Percentiles rank a stretch among this genome's conserved stretches.
phyloP scores from a whole-genome alignment of 2,329 filamentous ascomycete species.

The Sporothrix pallida region DNA sequence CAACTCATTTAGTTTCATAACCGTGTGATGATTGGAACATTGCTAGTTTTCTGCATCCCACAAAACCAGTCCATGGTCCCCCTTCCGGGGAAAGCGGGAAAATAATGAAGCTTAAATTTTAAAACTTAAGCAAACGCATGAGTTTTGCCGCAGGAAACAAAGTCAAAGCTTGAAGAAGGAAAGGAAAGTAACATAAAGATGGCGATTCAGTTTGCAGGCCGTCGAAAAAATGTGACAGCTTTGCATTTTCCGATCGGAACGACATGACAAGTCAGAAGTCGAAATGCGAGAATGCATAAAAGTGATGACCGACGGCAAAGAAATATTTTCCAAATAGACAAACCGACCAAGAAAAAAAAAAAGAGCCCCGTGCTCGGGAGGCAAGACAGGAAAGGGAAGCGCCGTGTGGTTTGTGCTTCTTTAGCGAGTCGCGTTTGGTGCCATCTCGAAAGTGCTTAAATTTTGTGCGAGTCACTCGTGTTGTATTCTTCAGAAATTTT shows the following conservation, averaged over 20 bases:
- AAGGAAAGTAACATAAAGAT: neutral
- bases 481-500: neutral
- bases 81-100: neutral
- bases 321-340: neutral
- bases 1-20: neutral
- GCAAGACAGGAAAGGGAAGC: neutral
- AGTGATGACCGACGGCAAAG: neutral
- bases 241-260: neutral
- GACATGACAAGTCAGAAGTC: constrained; percentile 4
- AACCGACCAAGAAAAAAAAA: neutral
- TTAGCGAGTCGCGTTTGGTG: constrained; percentile 6
- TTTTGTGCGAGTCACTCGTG: neutral
- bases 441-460: neutral
- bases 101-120: neutral
- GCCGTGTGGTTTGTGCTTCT: neutral
- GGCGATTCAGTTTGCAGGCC: neutral
- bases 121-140: neutral
- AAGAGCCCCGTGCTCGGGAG: neutral
- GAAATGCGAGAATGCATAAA: no score
- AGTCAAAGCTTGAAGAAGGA: neutral
- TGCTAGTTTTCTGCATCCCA: neutral
- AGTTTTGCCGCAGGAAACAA: neutral
- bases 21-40: neutral
- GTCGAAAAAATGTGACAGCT: neutral
- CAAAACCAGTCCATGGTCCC: neutral